These are phyloP conservation scores for Solanum clarkiae DNA, from an alignment of 257 asterid species.

Conservation along the genomic window DNA sequence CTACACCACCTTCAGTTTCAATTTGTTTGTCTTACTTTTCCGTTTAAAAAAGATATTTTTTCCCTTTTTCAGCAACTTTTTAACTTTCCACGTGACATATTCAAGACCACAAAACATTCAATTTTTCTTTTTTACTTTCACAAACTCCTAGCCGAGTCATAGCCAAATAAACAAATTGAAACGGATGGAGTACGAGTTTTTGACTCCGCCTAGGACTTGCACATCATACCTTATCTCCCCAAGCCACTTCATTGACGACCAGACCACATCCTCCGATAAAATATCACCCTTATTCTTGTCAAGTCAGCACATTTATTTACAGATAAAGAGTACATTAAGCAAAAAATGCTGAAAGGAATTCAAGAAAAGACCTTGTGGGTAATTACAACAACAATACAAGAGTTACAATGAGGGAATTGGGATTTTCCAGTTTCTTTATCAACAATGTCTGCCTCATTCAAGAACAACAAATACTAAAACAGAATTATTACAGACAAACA, in stretches of 20 bases:
- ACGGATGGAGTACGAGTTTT: too few species aligned
- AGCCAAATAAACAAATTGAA: too few species aligned
- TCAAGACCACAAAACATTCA: too few species aligned
- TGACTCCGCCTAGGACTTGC: neutral
- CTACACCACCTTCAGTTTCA: too few species aligned
- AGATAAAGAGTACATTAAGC: neutral
- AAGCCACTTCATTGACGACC: neutral
- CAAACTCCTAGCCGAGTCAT: too few species aligned
- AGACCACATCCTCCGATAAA: neutral
- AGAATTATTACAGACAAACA: neutral
- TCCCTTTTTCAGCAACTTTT: too few species aligned
- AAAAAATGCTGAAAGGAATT: neutral
- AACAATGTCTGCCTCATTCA: neutral
- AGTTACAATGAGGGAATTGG: neutral
- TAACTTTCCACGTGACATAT: too few species aligned
- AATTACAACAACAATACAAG: neutral
- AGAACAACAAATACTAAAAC: neutral
- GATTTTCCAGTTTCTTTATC: neutral
- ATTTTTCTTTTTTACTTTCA: too few species aligned
- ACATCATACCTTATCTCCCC: neutral
- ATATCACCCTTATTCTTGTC: neutral
- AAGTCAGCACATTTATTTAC: neutral
- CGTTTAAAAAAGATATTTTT: too few species aligned
- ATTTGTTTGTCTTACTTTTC: too few species aligned
- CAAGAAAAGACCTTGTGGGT: neutral